Conservation (phyloP, 352 stramenopile species). For the Globisporangium cylindrosporum region DNA sequence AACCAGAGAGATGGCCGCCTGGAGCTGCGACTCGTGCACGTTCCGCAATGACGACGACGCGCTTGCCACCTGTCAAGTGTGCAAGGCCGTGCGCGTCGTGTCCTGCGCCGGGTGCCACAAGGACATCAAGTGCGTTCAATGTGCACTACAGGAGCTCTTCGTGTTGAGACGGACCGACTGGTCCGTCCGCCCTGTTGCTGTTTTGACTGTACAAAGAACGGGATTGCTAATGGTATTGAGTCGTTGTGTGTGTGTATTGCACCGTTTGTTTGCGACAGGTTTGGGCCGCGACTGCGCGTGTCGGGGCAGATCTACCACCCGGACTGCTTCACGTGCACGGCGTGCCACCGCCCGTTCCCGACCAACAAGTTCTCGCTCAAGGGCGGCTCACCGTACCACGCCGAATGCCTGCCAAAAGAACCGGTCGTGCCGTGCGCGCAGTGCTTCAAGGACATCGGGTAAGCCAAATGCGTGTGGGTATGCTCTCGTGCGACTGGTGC, state of each 20-base stretch:
- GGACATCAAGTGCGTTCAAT: constrained; percentile 19
- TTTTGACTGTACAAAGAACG: not conserved
- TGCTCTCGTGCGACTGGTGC: no score
- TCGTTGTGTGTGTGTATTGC: not conserved
- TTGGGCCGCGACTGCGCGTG: constrained; percentile 38
- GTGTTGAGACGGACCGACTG: not conserved
- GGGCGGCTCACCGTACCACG: constrained; percentile 34
- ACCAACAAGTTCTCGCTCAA: constrained; percentile 38
- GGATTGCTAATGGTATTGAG: not conserved
- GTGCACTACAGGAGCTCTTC: not conserved
- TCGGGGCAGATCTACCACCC: constrained; percentile 40
- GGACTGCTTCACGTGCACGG: constrained; percentile 47
- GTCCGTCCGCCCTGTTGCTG: not conserved
- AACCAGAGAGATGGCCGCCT: constrained; percentile 2
- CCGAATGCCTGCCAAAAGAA: constrained; percentile 29
- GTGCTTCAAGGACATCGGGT: constrained; percentile 15
- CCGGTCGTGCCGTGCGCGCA: constrained; percentile 5
- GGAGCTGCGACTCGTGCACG: constrained; percentile 30
- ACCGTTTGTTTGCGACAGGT: constrained; percentile 6
- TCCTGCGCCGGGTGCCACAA: constrained; percentile 27
- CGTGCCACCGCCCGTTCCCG: constrained; percentile 29
- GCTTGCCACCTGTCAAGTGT: constrained; percentile 35
- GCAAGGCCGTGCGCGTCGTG: constrained; percentile 38
- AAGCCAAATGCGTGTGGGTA: no score
- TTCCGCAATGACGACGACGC: constrained; percentile 39